phyloP scores from a whole-genome alignment of 2,329 filamentous ascomycete species.

The Fusarium sp. region DNA sequence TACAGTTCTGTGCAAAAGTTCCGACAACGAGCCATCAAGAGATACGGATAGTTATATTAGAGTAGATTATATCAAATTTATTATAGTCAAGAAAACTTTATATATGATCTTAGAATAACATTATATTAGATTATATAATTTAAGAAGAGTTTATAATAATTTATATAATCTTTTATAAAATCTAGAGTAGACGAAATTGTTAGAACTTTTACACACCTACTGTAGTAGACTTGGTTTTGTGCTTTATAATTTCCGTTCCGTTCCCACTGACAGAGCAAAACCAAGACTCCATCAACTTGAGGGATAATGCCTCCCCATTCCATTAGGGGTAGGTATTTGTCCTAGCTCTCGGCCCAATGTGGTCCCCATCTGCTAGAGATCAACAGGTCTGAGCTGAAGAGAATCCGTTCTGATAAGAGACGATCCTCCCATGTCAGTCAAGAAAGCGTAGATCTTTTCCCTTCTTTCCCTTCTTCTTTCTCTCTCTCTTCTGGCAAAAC shows the following conservation, averaged over 20 bases:
- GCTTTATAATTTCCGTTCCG: not conserved
- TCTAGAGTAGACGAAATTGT: too few relatives aligned
- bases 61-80: too few relatives aligned
- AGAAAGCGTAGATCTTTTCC: slow-evolving; percentile 33
- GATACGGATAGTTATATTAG: too few relatives aligned
- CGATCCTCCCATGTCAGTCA: slow-evolving; percentile 11
- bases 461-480: not conserved
- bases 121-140: too few relatives aligned
- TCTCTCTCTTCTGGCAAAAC: not conserved
- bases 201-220: too few relatives aligned
- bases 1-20: too few relatives aligned
- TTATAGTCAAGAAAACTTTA: too few relatives aligned
- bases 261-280: not conserved
- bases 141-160: too few relatives aligned
- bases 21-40: too few relatives aligned
- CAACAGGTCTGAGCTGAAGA: not conserved
- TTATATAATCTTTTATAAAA: too few relatives aligned
- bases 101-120: too few relatives aligned
- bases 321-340: not conserved
- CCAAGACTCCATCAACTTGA: not conserved
- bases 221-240: not conserved
- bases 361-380: slow-evolving; percentile 5
- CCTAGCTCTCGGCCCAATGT: not conserved
- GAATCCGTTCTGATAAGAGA: slow-evolving; percentile 21
- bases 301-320: slow-evolving; percentile 1